Evolutionary conservation across 75 land plant genomes (phyloP), one percentile per base, ranked within the genome.

Genomic region (Selaginella tamariscina): DNA sequence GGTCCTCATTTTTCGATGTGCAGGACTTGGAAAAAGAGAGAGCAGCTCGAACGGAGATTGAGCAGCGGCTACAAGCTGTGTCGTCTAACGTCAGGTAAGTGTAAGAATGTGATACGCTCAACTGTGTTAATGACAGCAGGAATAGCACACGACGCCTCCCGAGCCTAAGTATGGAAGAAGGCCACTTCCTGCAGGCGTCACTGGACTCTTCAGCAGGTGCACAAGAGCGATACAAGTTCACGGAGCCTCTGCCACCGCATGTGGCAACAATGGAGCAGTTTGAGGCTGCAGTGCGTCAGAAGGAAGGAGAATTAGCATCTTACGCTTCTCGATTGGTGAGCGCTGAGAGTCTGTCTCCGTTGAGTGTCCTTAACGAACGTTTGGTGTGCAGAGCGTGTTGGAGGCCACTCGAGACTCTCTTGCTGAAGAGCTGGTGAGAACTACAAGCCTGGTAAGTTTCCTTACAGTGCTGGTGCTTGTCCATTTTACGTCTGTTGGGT

Each of bases 111-210:
- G 49, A 15, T 15, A 15, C 49, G 49, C 49, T 15, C 15, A 39
- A 15, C 49, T 39, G 49, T 15, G 49, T 39, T 15, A 39, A 39
- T 39, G 49, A 15, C 49, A n/a, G n/a, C n/a, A n/a, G n/a, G n/a
- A n/a, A n/a, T n/a, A n/a, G n/a, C n/a, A n/a, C n/a, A n/a, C n/a
- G n/a, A n/a, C n/a, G n/a, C n/a, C n/a, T n/a, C n/a, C 91, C n/a
- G n/a, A n/a, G n/a, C n/a, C n/a, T n/a, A n/a, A n/a, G n/a, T n/a
- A 80, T 94, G 82, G 96, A 85, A 32, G 96, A 94, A 74, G 85
- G 91, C 70, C 75, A 69, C 68, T 82, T 77, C 72, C 76, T 94
- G 71, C 98, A 87, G 77, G 83, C 96, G 69, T 86, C 96, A 56
- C 74, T 94, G 39, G 98, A 87, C 66, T 80, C 96, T 21, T n/a